Evolutionary conservation across 192 early-diverging fungal species (phyloP), one percentile per base, ranked within the genome.

Genomic region (Linnemannia hyalina): DNA sequence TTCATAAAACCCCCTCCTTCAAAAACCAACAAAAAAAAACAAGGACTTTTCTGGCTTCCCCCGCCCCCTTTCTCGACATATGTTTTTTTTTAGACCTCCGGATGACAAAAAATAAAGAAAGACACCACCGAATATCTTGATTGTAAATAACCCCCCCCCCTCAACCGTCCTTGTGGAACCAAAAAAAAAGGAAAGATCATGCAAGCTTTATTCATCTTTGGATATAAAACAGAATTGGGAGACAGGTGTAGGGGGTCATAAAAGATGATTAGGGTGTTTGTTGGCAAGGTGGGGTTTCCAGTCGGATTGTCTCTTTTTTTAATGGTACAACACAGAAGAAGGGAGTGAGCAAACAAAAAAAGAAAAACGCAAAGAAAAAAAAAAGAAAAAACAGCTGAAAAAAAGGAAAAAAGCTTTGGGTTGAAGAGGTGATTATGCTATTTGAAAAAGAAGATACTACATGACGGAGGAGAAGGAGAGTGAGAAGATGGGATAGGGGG

Each of bases 161-260:
- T n/a, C n/a, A n/a, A n/a, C n/a, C 0, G 11, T 46, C 44, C 44
- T 46, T 46, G 11, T 9, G 44, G 41, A 72, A 55, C 26, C 35
- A 49, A 79, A 73, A 60, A 63, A 73, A 63, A 73, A n/a, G n/a
- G n/a, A 49, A n/a, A 49, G 11, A 46, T 46, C 44, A 46, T 46
- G 13, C 29, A 74, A 11, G 68, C 49, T 52, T 52, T 52, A 52
- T 52, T 52, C 15, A 44, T 46, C 13, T 46, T 46, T 5, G 42
- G 35, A 77, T 18, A 52, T 23, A 23, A 74, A 29, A 74, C 22
- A 74, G 5, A 9, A 52, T 23, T 3, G 40, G 8, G 36, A 71
- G 4, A 73, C 32, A 49, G 47, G 23, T 11, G n/a, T 20, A 16
- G 23, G 1, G 44, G 23, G 0, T 6, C 6, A n/a, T n/a, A n/a